These are phyloP conservation scores for Clarkia xantiana DNA, from an alignment of 345 rosid species.

Conservation along the genomic window DNA sequence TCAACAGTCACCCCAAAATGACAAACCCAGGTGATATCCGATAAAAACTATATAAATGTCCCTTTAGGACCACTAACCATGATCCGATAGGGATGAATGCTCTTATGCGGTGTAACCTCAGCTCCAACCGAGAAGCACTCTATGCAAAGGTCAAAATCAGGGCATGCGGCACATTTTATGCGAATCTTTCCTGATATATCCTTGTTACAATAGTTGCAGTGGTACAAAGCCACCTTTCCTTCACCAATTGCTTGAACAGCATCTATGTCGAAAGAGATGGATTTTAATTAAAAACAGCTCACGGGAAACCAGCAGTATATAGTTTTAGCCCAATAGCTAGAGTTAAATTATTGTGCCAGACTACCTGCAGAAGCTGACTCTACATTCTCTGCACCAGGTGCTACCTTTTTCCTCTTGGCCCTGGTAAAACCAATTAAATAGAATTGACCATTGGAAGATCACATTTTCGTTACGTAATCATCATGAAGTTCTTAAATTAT, in stretches of 20 bases:
- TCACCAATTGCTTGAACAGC: conserved; percentile 28
- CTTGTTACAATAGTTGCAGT: conserved; percentile 85
- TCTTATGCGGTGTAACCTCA: conserved; percentile 57
- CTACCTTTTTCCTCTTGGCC: conserved; percentile 49
- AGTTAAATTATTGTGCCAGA: no score
- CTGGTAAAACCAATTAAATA: conserved; percentile 17
- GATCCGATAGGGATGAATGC: conserved; percentile 68
- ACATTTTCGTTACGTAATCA: background rate
- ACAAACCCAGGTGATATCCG: background rate
- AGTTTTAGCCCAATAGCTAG: background rate
- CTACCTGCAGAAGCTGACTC: conserved; percentile 30
- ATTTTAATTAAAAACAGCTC: background rate
- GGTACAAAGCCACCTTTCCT: conserved; percentile 49
- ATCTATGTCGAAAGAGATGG: conserved; percentile 11
- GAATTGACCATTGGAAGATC: background rate
- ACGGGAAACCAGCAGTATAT: background rate
- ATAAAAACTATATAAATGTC: background rate
- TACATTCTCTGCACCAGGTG: conserved; percentile 25
- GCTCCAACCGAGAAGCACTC: conserved; percentile 88
- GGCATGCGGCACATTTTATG: conserved; percentile 68
- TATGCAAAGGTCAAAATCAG: conserved; percentile 84
- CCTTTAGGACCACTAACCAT: conserved; percentile 42
- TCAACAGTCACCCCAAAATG: background rate
- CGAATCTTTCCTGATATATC: conserved; percentile 80
- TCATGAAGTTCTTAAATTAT: no score